Evolutionary conservation across 306 rosid species (phyloP), one percentile per base, ranked within the genome.

Genomic region (Begonia masoniana): DNA sequence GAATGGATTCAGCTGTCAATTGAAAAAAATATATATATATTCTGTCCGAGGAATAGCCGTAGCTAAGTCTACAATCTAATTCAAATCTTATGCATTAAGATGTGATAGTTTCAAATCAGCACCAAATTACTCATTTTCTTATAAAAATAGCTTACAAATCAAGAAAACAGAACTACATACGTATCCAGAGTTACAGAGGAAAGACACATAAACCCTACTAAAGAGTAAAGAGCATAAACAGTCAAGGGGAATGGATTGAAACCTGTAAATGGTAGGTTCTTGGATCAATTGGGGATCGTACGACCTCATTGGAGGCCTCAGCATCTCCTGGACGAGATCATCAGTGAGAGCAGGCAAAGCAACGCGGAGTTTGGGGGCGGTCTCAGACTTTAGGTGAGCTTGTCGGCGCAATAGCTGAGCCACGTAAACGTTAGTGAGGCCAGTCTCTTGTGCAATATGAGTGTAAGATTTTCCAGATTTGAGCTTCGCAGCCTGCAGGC

Each of bases 361-460:
- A 16, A 78, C 80, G 62, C 17, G 69, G 6, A 89, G 63, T 19
- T 51, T 68, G 4, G 75, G 85, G 68, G 73, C 94, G 57, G 97
- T 82, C 2, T 80, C 76, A 2, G 82, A 76, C 66, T 85, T 78
- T 57, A 89, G 95, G 51, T 81, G 91, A 41, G 97, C 95, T 65
- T 89, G 97, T 39, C 97, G 84, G 23, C 71, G 45, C 7, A 85
- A 76, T 46, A 89, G 97, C 71, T 89, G 97, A 10, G 91, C 94
- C 24, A 89, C 94, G 47, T 85, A 89, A 42, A 85, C 95, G 62
- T 89, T 89, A 67, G 97, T 89, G 56, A 89, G 97, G 15, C 85
- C 97, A 0, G 94, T 89, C 62, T 89, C 91, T 50, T 65, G 41
- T 1, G 91, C 97, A 50, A 89, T 41, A 67, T 85, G 66, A 57